Conservation (phyloP, 192 early-diverging fungal species). For the Backusella liffmaniae region DNA sequence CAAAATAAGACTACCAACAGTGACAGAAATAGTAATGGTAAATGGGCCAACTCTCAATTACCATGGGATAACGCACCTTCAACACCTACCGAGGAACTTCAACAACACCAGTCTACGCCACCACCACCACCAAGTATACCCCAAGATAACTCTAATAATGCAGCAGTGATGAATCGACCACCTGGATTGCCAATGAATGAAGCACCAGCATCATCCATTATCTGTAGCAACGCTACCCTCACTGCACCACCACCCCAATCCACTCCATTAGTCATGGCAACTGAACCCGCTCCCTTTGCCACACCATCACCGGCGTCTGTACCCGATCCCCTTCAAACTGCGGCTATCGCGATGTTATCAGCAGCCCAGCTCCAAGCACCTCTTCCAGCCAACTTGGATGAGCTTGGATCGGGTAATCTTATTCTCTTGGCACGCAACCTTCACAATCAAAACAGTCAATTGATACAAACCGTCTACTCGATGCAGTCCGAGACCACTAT, state of each 20-base stretch:
- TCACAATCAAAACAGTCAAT: slow-evolving; percentile 43
- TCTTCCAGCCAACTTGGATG: not conserved
- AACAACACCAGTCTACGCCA: not conserved
- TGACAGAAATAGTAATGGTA: not conserved
- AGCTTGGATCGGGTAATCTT: not conserved
- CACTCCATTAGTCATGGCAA: not conserved
- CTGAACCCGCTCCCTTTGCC: not conserved
- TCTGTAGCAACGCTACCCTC: not conserved
- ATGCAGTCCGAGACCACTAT: slow-evolving; percentile 50
- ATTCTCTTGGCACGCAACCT: slow-evolving; percentile 25
- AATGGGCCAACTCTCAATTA: not conserved
- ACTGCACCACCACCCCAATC: not conserved
- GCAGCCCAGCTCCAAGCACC: not conserved
- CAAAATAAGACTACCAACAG: not conserved
- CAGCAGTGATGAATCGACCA: not conserved
- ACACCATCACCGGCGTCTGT: not conserved
- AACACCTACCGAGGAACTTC: not conserved
- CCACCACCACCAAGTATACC: not conserved
- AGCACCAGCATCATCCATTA: not conserved
- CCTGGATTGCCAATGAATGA: slow-evolving; percentile 1
- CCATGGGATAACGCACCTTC: not conserved
- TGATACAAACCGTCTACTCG: slow-evolving; percentile 43
- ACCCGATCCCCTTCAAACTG: not conserved
- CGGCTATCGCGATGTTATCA: not conserved
- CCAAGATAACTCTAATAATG: not conserved